phyloP scores from a whole-genome alignment of 805 yeast genomes.

The Metschnikowia corniflorae region DNA sequence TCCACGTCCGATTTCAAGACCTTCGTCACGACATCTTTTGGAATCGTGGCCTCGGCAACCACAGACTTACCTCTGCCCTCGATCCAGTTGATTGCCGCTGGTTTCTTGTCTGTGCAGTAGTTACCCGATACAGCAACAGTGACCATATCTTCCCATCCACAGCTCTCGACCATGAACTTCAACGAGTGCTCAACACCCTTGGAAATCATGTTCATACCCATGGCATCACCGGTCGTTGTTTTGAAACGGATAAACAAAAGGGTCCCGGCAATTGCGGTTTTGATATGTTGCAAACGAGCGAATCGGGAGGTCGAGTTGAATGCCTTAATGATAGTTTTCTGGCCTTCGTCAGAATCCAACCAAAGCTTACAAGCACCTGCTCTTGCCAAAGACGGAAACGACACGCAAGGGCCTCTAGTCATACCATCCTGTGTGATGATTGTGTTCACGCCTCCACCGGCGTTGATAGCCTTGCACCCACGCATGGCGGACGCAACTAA shows the following conservation, averaged over 20 bases:
- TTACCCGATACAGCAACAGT: constrained; percentile 93
- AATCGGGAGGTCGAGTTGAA: constrained; percentile 96
- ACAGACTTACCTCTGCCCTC: constrained; percentile 98
- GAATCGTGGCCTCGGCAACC: constrained; percentile 93
- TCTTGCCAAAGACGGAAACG: constrained; percentile 75
- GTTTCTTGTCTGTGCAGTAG: constrained; percentile 95
- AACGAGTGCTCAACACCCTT: constrained; percentile 93
- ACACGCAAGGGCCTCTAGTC: constrained; percentile 99
- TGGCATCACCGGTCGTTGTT: constrained; percentile 99
- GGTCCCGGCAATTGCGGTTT: constrained; percentile 93
- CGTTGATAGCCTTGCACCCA: constrained; percentile 96
- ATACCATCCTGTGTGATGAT: constrained; percentile 94
- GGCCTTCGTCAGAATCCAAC: constrained; percentile 96
- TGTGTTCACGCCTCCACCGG: constrained; percentile 94
- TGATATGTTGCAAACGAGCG: constrained; percentile 87
- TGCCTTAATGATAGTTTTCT: constrained; percentile 72
- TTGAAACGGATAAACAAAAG: constrained; percentile 85
- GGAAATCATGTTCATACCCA: constrained; percentile 99
- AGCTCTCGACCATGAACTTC: constrained; percentile 77
- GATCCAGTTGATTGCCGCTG: constrained; percentile 98
- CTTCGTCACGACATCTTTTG: constrained; percentile 70
- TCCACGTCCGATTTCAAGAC: constrained; percentile 91
- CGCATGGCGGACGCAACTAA: constrained; percentile 98
- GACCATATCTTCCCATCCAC: constrained; percentile 93
- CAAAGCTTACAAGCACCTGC: constrained; percentile 94